Evolutionary conservation across 345 rosid genomes (phyloP).

Genomic region (Sisymbrium irio): DNA sequence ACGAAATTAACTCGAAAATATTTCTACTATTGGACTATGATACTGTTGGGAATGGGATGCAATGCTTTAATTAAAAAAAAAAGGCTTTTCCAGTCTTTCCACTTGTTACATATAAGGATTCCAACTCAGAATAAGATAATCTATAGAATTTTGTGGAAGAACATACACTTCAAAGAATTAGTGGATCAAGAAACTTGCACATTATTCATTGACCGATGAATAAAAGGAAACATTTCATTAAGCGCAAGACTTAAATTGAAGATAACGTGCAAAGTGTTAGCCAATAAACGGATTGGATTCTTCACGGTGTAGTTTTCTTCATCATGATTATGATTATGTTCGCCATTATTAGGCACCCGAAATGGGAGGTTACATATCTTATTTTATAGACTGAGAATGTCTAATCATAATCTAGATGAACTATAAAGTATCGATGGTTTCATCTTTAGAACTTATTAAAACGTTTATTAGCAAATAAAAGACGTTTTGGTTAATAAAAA

Average conservation of each 20-base stretch:
- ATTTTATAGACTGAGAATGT: not conserved
- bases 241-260: not conserved
- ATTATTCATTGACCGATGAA: not conserved
- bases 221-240: not conserved
- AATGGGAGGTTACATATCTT: not conserved
- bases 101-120: not conserved
- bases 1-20: not conserved
- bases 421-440: not conserved
- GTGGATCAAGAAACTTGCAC: conserved; percentile 9
- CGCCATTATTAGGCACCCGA: not conserved
- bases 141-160: conserved; percentile 1
- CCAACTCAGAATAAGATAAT: not conserved
- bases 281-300: conserved; percentile 9
- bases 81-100: not conserved
- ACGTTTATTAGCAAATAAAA: too few relatives aligned
- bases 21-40: not conserved
- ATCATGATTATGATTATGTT: conserved; percentile 24
- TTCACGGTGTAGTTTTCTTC: not conserved
- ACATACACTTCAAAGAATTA: not conserved
- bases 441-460: not conserved
- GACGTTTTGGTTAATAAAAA: not conserved
- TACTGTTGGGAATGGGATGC: not conserved
- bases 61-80: not conserved
- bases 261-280: not conserved
- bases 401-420: not conserved